Conservation (phyloP, 306 rosid species). For the Casuarina cunninghamiana region DNA sequence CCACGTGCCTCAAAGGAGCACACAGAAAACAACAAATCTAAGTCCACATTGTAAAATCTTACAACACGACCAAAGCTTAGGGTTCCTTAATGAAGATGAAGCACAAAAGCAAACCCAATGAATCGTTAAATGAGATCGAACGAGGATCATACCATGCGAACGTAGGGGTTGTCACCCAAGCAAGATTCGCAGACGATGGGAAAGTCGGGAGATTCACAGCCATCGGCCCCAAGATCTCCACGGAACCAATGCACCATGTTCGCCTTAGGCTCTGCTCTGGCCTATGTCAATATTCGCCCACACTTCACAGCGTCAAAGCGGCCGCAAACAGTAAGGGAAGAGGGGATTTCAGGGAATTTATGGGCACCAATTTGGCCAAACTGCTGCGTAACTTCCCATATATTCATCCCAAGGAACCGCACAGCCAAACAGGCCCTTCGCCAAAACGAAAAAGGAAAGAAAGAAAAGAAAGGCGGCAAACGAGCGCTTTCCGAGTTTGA, state of each 20-base stretch:
- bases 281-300: background rate
- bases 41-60: background rate
- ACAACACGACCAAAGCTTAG: background rate
- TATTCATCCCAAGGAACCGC: no score
- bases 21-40: background rate
- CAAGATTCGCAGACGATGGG: constrained; percentile 64
- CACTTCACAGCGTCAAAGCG: background rate
- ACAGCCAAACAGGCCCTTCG: no score
- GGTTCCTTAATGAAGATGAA: background rate
- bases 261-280: background rate
- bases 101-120: background rate
- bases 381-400: no score
- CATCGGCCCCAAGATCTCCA: constrained; percentile 57
- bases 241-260: constrained; percentile 55
- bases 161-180: constrained; percentile 57
- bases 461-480: no score
- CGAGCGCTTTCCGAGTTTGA: no score
- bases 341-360: no score
- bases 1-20: no score
- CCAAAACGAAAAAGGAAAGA: no score
- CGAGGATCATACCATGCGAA: constrained; percentile 46
- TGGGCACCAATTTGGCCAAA: no score
- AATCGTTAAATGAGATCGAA: background rate
- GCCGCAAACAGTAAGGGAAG: no score
- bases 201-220: constrained; percentile 62